Conservation (phyloP, 306 rosid genomes). For the Inga leiocalycina region DNA sequence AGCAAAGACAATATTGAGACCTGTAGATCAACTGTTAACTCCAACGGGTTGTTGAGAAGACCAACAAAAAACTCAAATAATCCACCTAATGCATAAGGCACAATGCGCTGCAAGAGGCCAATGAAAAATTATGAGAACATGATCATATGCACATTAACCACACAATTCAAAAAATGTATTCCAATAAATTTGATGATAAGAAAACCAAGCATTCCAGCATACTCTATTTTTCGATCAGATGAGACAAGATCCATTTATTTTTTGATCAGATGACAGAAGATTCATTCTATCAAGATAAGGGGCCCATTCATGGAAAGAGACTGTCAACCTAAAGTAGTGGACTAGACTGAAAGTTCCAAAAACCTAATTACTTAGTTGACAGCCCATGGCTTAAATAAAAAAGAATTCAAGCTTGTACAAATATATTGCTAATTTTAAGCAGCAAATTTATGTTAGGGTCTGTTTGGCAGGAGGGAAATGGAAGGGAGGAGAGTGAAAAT, state of each 20-base stretch:
- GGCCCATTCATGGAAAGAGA: neutral
- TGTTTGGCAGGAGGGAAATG: too few species aligned
- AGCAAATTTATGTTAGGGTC: neutral
- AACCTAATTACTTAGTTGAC: neutral
- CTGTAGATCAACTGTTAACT: slow-evolving; percentile 59
- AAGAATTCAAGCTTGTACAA: neutral
- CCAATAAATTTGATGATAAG: neutral
- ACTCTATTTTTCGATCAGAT: neutral
- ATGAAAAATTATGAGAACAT: slow-evolving; percentile 32
- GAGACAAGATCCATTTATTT: neutral
- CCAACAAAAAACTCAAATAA: slow-evolving; percentile 75
- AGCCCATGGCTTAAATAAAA: neutral
- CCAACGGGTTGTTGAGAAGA: slow-evolving; percentile 65
- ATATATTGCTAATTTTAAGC: slow-evolving; percentile 13
- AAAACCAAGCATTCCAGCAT: slow-evolving; percentile 23
- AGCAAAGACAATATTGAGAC: slow-evolving; percentile 77
- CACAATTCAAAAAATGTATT: neutral
- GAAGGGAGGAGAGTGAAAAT: too few species aligned
- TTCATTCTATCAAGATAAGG: neutral
- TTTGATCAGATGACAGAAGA: neutral
- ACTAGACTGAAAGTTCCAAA: neutral
- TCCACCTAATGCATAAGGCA: slow-evolving; percentile 65
- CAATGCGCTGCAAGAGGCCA: slow-evolving; percentile 59
- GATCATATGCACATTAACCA: slow-evolving; percentile 8
- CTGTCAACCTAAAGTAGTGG: neutral